Conservation (phyloP, 1,284 basidiomycete species). For the Limonomyces culmigenus region DNA sequence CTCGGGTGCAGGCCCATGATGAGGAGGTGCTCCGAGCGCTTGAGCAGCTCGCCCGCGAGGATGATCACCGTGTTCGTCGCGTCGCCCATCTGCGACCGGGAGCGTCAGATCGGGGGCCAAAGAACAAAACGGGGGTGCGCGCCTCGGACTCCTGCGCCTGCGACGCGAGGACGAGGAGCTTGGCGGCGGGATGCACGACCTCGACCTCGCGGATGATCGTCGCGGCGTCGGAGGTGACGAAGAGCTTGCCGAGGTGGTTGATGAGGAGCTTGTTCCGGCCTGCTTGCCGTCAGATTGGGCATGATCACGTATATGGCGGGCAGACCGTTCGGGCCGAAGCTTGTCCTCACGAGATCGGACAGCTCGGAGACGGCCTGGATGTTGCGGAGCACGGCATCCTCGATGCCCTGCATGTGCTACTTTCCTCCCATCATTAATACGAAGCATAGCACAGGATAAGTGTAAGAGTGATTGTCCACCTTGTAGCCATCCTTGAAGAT, state of each 20-base stretch:
- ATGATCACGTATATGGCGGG: conserved; percentile 1
- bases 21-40: conserved; percentile 85
- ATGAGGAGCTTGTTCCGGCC: conserved; percentile 93
- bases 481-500: conserved; percentile 95
- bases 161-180: conserved; percentile 93
- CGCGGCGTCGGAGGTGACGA: conserved; percentile 97
- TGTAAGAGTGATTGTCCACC: conserved; percentile 21
- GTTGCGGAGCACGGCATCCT: conserved; percentile 89
- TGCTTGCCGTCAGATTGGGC: conserved; percentile 11
- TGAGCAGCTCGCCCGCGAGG: conserved; percentile 88
- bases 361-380: conserved; percentile 92
- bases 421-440: conserved; percentile 5
- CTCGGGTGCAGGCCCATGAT: conserved; percentile 96
- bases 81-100: conserved; percentile 70
- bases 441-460: too few species aligned
- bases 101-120: conserved; percentile 4
- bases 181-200: conserved; percentile 96
- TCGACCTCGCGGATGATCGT: conserved; percentile 98
- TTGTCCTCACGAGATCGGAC: conserved; percentile 89
- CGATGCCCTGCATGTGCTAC: conserved; percentile 77
- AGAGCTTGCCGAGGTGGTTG: conserved; percentile 89
- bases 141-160: conserved; percentile 95
- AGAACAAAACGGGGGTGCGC: too few species aligned
- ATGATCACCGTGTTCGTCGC: conserved; percentile 93
- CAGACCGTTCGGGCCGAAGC: conserved; percentile 87